Conservation (phyloP, 176 grass and related monocot species). For the Typha latifolia region DNA sequence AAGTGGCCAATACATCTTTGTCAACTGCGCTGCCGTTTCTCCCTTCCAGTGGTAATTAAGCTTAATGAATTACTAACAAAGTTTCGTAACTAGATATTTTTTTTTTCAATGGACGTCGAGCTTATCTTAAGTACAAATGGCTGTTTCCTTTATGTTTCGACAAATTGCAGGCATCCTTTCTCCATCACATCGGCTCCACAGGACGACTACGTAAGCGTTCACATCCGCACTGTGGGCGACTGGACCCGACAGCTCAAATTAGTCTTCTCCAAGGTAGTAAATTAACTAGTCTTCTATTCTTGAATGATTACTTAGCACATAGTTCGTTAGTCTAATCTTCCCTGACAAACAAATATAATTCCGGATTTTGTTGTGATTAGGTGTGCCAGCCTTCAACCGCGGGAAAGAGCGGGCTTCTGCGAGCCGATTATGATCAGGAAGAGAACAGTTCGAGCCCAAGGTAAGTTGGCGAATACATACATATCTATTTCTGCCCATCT, state of each 20-base stretch:
- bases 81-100: background rate
- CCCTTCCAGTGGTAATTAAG: constrained; percentile 73
- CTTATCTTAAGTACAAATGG: background rate
- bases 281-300: too few species aligned
- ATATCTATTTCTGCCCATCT: too few species aligned
- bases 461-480: background rate
- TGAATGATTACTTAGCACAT: background rate
- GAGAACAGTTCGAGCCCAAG: constrained; percentile 30
- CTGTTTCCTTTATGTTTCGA: background rate
- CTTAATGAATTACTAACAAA: background rate
- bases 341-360: too few species aligned
- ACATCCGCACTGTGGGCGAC: constrained; percentile 91
- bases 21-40: constrained; percentile 72
- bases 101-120: too few species aligned
- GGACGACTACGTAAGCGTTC: constrained; percentile 87
- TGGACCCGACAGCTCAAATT: constrained; percentile 83
- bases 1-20: constrained; percentile 86
- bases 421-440: constrained; percentile 56
- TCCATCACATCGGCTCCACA: constrained; percentile 87
- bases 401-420: constrained; percentile 73
- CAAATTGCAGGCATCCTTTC: constrained; percentile 69
- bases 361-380: constrained; percentile 22
- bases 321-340: background rate
- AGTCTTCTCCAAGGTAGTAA: constrained; percentile 76
- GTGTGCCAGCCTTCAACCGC: constrained; percentile 46